phyloP scores from a whole-genome alignment of 805 yeast species.

The Saccharomycopsis fibuligera region DNA sequence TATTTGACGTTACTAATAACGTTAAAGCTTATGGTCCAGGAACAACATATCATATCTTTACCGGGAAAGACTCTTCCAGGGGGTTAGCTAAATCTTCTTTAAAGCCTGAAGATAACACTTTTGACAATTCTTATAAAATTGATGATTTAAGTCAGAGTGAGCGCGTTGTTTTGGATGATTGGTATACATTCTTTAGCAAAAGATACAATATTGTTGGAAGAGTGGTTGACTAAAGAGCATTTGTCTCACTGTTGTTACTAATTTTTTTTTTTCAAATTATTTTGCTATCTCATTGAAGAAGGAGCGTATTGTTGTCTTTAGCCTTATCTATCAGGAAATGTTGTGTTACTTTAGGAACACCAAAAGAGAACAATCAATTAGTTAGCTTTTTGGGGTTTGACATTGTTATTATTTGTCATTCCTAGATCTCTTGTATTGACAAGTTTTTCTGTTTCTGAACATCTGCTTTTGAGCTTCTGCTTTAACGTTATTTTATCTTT shows the following conservation, averaged over 20 bases:
- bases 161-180: conserved; percentile 56
- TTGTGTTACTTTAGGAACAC: too few species aligned
- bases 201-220: conserved; percentile 31
- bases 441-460: too few species aligned
- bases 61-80: conserved; percentile 73
- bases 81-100: conserved; percentile 67
- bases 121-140: conserved; percentile 39
- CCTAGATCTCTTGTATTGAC: too few species aligned
- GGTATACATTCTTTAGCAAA: conserved; percentile 60
- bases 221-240: conserved; percentile 13
- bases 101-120: conserved; percentile 43
- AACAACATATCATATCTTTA: conserved; percentile 61
- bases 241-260: too few species aligned
- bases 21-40: conserved; percentile 70
- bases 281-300: too few species aligned
- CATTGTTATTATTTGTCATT: too few species aligned
- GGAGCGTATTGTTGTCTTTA: too few species aligned
- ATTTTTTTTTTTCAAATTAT: neutral
- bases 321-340: too few species aligned
- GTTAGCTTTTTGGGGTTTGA: too few species aligned
- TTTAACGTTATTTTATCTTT: too few species aligned
- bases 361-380: too few species aligned
- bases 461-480: too few species aligned
- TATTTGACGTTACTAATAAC: conserved; percentile 73
- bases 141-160: conserved; percentile 54